Evolutionary conservation across 176 grass and related monocot genomes (phyloP), one percentile per base, ranked within the genome.

Genomic region (Tuctoria greenei): DNA sequence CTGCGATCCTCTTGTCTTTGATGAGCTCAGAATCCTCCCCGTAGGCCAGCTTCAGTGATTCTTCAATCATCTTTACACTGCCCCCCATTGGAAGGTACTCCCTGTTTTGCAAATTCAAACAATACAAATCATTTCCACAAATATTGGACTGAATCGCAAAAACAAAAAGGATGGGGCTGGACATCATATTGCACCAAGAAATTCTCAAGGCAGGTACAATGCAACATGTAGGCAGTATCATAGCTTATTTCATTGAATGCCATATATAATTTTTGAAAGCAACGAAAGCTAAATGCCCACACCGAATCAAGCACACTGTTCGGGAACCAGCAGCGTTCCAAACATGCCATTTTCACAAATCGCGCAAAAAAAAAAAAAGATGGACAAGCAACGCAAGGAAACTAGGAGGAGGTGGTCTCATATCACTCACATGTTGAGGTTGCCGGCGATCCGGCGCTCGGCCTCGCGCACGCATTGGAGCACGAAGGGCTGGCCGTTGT

Each of bases 71-170:
- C 58, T 82, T 91, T 20, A 81, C 76, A 66, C 95, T 95, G 72
- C 95, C 95, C 80, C 95, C 87, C 91, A 99, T 92, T 35, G 91
- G 95, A 74, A 95, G 91, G 86, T 99, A 99, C 66, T 95, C 91
- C 95, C 95, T 90, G 72, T 64, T 54, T 64, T 46, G 9, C 39
- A 75, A 79, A 73, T 26, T 27, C 23, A 47, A 50, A 2, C 24
- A 71, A 69, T 43, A 70, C 24, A 13, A 42, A 45, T 39, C n/a
- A 34, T 59, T 81, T 45, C 43, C 23, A 11, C 51, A 20, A 54
- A 54, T 10, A 31, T 1, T 10, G 34, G 42, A 16, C 38, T 15
- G 42, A 31, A 16, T 26, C 7, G 9, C 18, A 54, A 1, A 26
- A 4, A 1, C 23, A 8, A 51, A 23, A 66, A 60, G 3, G 7